phyloP scores from a whole-genome alignment of 306 rosid genomes.

The Neltuma alba region DNA sequence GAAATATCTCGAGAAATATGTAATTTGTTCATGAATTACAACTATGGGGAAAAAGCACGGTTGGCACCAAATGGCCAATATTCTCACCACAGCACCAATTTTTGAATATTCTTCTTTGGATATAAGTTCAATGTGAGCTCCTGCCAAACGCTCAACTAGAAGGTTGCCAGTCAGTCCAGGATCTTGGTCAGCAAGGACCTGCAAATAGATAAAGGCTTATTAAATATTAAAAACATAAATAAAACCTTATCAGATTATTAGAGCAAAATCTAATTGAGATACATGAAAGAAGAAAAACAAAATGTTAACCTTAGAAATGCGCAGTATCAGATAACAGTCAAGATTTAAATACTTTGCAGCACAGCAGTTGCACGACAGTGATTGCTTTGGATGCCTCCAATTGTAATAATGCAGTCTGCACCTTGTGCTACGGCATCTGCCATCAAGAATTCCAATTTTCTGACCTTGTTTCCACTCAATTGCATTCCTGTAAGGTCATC shows the following conservation, averaged over 20 bases:
- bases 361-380: constrained; percentile 98
- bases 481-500: constrained; percentile 98
- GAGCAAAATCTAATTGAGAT: not conserved
- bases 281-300: not conserved
- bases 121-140: constrained; percentile 78
- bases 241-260: not conserved
- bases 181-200: constrained; percentile 74
- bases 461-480: constrained; percentile 88
- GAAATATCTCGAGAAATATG: constrained; percentile 1
- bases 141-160: constrained; percentile 85
- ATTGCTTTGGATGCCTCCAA: constrained; percentile 96
- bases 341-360: constrained; percentile 91
- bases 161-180: constrained; percentile 88
- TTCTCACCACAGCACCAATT: constrained; percentile 75
- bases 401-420: constrained; percentile 78
- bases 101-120: constrained; percentile 80
- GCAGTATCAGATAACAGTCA: constrained; percentile 75
- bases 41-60: not conserved
- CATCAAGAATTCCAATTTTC: constrained; percentile 90
- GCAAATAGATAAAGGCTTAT: constrained; percentile 3
- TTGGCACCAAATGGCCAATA: constrained; percentile 25
- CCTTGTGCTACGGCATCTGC: constrained; percentile 84
- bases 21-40: not conserved
- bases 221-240: constrained; percentile 5
- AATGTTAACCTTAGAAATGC: constrained; percentile 69